Percentiles rank a stretch among this genome's conserved stretches.
Evolutionary conservation across 2,329 filamentous ascomycete genomes (phyloP).

Genomic region (Albophoma yamanashiensis): DNA sequence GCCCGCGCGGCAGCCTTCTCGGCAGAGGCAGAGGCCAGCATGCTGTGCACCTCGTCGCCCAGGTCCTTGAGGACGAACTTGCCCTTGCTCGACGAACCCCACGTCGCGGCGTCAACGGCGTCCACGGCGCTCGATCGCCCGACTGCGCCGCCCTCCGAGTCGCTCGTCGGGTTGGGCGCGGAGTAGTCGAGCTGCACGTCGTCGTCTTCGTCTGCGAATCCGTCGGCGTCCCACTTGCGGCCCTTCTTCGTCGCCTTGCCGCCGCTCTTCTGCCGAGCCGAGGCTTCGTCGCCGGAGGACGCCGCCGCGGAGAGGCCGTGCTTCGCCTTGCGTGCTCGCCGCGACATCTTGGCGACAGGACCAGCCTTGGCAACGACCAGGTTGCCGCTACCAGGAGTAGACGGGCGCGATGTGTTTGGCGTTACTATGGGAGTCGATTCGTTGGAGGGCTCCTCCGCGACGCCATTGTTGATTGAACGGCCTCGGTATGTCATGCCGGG

Average conservation of each 20-base stretch:
- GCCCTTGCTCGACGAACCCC: constrained; percentile 80
- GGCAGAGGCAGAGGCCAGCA: constrained; percentile 70
- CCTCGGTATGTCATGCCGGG: constrained; percentile 30
- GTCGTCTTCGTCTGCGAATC: constrained; percentile 74
- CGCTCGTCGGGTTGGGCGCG: constrained; percentile 41
- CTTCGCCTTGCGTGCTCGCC: constrained; percentile 61
- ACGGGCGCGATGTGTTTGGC: constrained; percentile 68
- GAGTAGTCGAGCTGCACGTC: constrained; percentile 78
- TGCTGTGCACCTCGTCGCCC: constrained; percentile 85
- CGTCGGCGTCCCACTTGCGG: constrained; percentile 86
- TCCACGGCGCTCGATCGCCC: constrained; percentile 54
- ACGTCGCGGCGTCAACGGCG: constrained; percentile 65
- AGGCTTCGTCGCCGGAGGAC: constrained; percentile 77
- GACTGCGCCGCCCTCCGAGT: constrained; percentile 38
- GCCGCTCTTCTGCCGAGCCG: constrained; percentile 41
- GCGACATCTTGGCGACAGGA: constrained; percentile 66
- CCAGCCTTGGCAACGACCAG: constrained; percentile 60
- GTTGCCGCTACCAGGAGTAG: constrained; percentile 58
- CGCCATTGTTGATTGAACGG: constrained; percentile 21
- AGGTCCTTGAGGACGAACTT: constrained; percentile 91
- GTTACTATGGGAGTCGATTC: constrained; percentile 62
- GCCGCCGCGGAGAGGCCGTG: constrained; percentile 55
- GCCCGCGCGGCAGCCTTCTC: constrained; percentile 41
- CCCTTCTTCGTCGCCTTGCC: constrained; percentile 71
- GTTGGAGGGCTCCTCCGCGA: constrained; percentile 37